These are phyloP conservation scores for Aspergillus flavus DNA, from an alignment of 2,329 filamentous ascomycete genomes.

Conservation along the genomic window DNA sequence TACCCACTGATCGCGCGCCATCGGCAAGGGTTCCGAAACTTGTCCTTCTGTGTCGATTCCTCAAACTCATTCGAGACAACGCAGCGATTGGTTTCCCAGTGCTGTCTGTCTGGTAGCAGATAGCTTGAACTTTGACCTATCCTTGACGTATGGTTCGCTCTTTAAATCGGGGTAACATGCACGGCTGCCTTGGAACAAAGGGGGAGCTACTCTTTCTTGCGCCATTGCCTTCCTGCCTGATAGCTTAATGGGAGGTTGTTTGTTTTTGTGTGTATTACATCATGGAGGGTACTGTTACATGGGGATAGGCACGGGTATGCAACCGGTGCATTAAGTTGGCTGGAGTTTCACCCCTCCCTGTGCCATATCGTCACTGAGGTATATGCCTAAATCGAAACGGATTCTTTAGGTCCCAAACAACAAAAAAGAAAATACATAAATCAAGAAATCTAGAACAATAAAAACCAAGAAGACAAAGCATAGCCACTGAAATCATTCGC, in stretches of 20 bases:
- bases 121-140: conserved; percentile 20
- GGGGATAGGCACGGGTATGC: not conserved
- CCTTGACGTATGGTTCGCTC: conserved; percentile 14
- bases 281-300: not conserved
- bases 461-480: not conserved
- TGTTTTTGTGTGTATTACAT: conserved; percentile 1
- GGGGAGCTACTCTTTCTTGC: not conserved
- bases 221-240: not conserved
- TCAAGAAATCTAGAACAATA: not conserved
- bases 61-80: conserved; percentile 4
- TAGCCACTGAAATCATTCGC: not conserved
- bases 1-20: not conserved
- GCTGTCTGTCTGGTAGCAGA: conserved; percentile 8
- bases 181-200: conserved; percentile 16
- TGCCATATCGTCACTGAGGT: not conserved
- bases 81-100: conserved; percentile 9
- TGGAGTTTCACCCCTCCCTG: not conserved
- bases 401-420: not conserved
- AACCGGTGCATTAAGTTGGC: not conserved
- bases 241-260: not conserved
- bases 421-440: not conserved
- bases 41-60: not conserved
- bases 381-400: not conserved
- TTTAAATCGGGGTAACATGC: conserved; percentile 7
- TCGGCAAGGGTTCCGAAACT: conserved; percentile 1